Evolutionary conservation across 176 grass and related monocot genomes (phyloP).

Genomic region (Triticum monococcum): DNA sequence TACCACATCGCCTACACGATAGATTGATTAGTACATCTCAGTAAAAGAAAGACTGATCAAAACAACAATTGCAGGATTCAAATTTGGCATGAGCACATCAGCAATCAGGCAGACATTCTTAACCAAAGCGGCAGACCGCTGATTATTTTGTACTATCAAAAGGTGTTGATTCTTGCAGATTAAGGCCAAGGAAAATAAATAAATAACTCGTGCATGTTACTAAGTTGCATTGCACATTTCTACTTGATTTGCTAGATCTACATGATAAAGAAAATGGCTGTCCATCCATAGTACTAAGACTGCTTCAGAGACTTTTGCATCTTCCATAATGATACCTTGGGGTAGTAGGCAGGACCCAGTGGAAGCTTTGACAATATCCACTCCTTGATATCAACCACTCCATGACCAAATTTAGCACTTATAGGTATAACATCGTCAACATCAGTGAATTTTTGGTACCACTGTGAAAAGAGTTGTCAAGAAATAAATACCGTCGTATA

Average conservation of each 20-base stretch:
- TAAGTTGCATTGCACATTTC: not conserved
- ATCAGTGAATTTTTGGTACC: conserved; percentile 82
- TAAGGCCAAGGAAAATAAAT: not conserved
- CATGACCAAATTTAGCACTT: conserved; percentile 93
- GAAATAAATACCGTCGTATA: conserved; percentile 4
- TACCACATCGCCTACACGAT: not conserved
- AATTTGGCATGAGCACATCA: not conserved
- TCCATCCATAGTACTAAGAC: not conserved
- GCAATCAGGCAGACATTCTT: not conserved
- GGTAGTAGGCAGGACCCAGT: conserved; percentile 91
- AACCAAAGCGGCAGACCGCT: not conserved
- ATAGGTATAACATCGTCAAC: conserved; percentile 95
- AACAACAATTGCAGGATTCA: not conserved
- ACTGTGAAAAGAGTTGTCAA: conserved; percentile 41
- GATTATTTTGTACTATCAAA: not conserved
- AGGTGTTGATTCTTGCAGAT: not conserved
- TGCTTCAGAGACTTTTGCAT: not conserved
- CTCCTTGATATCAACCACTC: conserved; percentile 84
- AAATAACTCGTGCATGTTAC: not conserved
- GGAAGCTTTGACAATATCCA: conserved; percentile 95
- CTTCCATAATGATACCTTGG: conserved; percentile 54
- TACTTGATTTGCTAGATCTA: not conserved
- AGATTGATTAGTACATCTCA: not conserved
- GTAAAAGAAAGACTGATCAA: not conserved
- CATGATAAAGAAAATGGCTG: not conserved